Evolutionary conservation across 306 rosid genomes (phyloP).

Genomic region (Purshia tridentata): DNA sequence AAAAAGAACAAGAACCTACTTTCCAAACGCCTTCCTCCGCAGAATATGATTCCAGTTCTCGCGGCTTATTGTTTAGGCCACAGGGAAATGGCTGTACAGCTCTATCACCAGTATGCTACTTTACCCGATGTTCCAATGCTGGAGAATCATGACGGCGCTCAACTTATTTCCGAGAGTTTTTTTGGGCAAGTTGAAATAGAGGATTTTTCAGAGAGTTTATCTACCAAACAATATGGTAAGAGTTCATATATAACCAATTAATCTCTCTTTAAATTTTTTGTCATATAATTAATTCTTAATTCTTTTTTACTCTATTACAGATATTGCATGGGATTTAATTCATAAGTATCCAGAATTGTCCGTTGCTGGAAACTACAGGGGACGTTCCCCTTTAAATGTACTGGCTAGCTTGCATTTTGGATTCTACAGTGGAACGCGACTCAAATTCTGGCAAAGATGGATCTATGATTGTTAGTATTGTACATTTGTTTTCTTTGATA

Average conservation of each 20-base stretch:
- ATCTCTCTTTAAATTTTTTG: too few species aligned
- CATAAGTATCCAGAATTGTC: not conserved
- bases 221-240: slow-evolving; percentile 8
- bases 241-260: not conserved
- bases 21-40: not conserved
- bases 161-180: not conserved
- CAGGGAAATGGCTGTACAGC: slow-evolving; percentile 1
- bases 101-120: not conserved
- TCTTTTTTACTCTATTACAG: not conserved
- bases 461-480: slow-evolving; percentile 7
- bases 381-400: not conserved
- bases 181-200: too few species aligned
- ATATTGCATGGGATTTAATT: not conserved
- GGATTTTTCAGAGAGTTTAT: not conserved
- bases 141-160: not conserved
- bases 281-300: not conserved
- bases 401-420: not conserved
- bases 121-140: not conserved
- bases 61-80: not conserved
- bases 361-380: not conserved
- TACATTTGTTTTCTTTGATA: too few species aligned
- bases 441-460: slow-evolving; percentile 10
- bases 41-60: not conserved
- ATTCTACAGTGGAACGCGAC: not conserved
- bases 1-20: not conserved